Conservation (phyloP, 805 yeast species). For the Jamesozyma lodderae region DNA sequence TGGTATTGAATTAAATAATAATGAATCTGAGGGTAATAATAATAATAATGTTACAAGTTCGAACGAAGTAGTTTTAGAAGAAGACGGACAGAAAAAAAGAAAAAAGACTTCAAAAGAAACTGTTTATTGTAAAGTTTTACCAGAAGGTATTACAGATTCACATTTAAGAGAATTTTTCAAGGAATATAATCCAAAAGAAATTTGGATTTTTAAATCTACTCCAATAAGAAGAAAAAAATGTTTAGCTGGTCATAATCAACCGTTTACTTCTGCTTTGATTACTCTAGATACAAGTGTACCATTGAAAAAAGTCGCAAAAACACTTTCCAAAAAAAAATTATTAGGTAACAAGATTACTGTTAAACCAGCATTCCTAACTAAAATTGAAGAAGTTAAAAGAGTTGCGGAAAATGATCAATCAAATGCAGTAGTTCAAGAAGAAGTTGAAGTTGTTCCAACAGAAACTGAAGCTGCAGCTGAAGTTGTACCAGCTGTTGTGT, state of each 20-base stretch:
- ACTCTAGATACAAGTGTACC: conserved; percentile 37
- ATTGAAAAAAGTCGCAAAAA: conserved; percentile 36
- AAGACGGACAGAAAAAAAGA: neutral
- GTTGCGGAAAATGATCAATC: conserved; percentile 22
- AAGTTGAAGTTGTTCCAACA: neutral
- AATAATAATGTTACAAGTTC: neutral
- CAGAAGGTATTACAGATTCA: conserved; percentile 34
- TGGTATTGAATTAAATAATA: neutral
- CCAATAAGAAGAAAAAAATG: conserved; percentile 1
- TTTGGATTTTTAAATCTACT: conserved; percentile 35
- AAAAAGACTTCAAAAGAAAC: conserved; percentile 35
- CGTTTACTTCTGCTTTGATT: conserved; percentile 41
- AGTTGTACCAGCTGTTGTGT: too few relatives aligned
- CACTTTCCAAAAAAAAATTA: conserved; percentile 32
- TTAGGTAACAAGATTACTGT: conserved; percentile 31
- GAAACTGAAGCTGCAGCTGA: too few relatives aligned
- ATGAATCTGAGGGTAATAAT: neutral
- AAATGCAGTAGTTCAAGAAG: neutral
- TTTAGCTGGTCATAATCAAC: conserved; percentile 8
- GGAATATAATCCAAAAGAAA: conserved; percentile 38
- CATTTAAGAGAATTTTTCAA: conserved; percentile 38
- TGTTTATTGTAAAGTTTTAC: conserved; percentile 36
- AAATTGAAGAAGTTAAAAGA: conserved; percentile 37
- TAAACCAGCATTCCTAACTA: conserved; percentile 35
- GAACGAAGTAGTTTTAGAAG: neutral